phyloP scores from a whole-genome alignment of 768 basidiomycete genomes.

The Hypsizygus marmoreus region DNA sequence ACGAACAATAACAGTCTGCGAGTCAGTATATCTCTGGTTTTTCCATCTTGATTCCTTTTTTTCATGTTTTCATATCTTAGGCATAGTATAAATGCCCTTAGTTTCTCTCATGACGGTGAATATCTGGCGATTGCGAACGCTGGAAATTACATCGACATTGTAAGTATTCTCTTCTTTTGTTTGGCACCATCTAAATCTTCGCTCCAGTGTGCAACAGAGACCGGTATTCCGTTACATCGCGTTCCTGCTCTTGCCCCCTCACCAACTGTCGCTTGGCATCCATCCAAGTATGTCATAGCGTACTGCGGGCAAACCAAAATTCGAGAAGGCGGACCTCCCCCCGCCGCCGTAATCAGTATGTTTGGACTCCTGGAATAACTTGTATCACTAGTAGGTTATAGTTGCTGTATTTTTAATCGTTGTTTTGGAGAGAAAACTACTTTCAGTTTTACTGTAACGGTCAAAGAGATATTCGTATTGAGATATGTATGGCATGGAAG shows the following conservation, averaged over 20 bases:
- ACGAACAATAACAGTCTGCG: constrained; percentile 76
- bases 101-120: constrained; percentile 85
- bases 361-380: constrained; percentile 56
- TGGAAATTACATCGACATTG: constrained; percentile 77
- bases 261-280: constrained; percentile 82
- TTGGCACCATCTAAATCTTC: constrained; percentile 1
- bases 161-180: constrained; percentile 35
- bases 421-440: too few species aligned
- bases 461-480: too few species aligned
- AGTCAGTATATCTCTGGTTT: constrained; percentile 49
- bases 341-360: constrained; percentile 69
- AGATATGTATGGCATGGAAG: too few species aligned
- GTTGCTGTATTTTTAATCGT: too few species aligned
- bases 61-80: constrained; percentile 35
- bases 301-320: constrained; percentile 78
- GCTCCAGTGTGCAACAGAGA: constrained; percentile 75
- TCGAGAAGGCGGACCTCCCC: constrained; percentile 64
- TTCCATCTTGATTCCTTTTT: not conserved
- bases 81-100: constrained; percentile 69
- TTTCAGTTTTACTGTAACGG: too few species aligned
- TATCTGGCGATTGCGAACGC: constrained; percentile 76
- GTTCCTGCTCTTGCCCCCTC: constrained; percentile 70
- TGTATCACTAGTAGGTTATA: not conserved
- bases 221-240: constrained; percentile 72
- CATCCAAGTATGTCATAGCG: constrained; percentile 77